Evolutionary conservation across 257 asterid genomes (phyloP), one percentile per base, ranked within the genome.

Genomic region (Ophiorrhiza pumila): DNA sequence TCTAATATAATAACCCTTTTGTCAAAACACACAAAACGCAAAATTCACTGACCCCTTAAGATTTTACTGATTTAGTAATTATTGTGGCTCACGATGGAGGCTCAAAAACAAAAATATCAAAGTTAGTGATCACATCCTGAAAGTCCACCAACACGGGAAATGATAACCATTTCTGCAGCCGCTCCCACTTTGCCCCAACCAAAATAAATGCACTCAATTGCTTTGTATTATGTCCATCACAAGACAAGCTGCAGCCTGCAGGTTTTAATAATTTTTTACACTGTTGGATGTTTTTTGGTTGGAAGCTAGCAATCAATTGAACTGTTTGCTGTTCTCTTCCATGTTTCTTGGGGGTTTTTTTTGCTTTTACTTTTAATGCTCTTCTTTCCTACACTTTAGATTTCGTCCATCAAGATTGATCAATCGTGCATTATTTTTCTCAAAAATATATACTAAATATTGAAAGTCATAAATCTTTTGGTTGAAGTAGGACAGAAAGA

Each of bases 131-230:
- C 22, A 23, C 68, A 20, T 27, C 11, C 47, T 23, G 47, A 43
- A 23, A 22, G 23, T 29, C 55, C 22, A 50, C 34, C 39, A 17
- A 37, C 56, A 39, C 50, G 22, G 64, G 68, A 49, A 69, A 60
- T 69, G 25, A 68, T 37, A 43, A 64, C 57, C 46, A 46, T 56
- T 2, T 2, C 15, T 7, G 34, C 12, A n/a, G 69, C 61, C 35
- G 31, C 49, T 47, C 47, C 59, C 46, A 63, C 15, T 62, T 65
- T 29, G 56, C 39, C 32, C 66, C 65, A 42, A 31, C 64, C 25
- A 27, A 15, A 76, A 69, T 76, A 37, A 69, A 76, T 69, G 75
- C 75, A 62, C 62, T 69, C 80, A 62, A 58, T 37, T 50, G 62
- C 11, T 41, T 27, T 35, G 72, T 56, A 32, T 45, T 73, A 29